A percentile compares a stretch with the other conserved stretches of the same genome.
Evolutionary conservation across 192 early-diverging fungal genomes (phyloP).

Genomic region (Entomortierella lignicola): DNA sequence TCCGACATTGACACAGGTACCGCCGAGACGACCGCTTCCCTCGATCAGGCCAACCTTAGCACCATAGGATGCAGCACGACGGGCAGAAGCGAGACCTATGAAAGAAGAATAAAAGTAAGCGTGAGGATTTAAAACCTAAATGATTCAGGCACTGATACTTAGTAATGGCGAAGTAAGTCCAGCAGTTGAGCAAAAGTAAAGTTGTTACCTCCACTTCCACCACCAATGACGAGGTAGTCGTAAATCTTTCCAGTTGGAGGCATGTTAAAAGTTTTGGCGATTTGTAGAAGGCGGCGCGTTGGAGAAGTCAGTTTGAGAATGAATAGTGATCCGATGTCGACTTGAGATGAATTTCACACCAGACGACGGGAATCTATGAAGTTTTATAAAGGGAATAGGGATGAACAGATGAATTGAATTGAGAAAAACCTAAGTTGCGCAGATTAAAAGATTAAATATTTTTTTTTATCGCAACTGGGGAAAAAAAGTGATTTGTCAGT

Average conservation of each 20-base stretch:
- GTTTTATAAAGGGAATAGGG: neutral
- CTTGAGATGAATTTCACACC: slow-evolving; percentile 16
- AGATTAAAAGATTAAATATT: neutral
- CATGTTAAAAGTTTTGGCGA: slow-evolving; percentile 48
- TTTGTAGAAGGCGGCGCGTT: slow-evolving; percentile 48
- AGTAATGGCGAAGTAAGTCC: too few species aligned
- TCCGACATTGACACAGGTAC: slow-evolving; percentile 96
- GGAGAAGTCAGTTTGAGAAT: slow-evolving; percentile 34
- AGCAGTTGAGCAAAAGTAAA: neutral
- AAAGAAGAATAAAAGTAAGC: neutral
- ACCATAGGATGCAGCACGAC: slow-evolving; percentile 91
- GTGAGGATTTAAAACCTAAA: neutral
- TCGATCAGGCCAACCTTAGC: slow-evolving; percentile 94
- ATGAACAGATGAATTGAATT: neutral
- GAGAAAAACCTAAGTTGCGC: neutral
- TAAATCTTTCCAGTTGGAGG: slow-evolving; percentile 64
- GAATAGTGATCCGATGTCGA: slow-evolving; percentile 38
- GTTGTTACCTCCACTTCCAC: slow-evolving; percentile 74
- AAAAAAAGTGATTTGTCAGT: slow-evolving; percentile 38
- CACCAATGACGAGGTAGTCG: slow-evolving; percentile 97
- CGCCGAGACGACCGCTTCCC: slow-evolving; percentile 77
- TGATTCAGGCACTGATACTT: too few species aligned
- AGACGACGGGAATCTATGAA: slow-evolving; percentile 36
- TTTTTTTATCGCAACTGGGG: neutral
- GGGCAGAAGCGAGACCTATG: slow-evolving; percentile 88